These are phyloP conservation scores for Priceomyces fermenticarens DNA, from an alignment of 805 yeast genomes.

Conservation along the genomic window DNA sequence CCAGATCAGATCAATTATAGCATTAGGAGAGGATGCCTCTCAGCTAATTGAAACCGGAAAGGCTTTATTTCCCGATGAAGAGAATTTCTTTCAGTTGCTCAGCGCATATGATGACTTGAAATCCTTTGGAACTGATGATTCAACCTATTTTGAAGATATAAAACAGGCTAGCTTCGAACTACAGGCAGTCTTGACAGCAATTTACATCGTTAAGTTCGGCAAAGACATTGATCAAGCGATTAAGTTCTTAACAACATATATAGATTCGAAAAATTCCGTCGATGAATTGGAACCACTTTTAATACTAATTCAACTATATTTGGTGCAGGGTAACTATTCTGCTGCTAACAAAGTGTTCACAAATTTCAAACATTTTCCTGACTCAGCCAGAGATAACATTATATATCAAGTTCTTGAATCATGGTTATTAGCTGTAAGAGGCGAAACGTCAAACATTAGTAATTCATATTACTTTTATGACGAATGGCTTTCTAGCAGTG, in stretches of 20 bases:
- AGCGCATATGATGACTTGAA: slow-evolving; percentile 43
- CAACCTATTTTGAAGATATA: slow-evolving; percentile 41
- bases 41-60: slow-evolving; percentile 35
- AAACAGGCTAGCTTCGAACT: slow-evolving; percentile 31
- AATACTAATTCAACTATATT: slow-evolving; percentile 38
- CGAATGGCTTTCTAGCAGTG: slow-evolving; percentile 59
- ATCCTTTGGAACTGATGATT: slow-evolving; percentile 41
- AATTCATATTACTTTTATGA: slow-evolving; percentile 64
- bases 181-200: slow-evolving; percentile 40
- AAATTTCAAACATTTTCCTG: slow-evolving; percentile 32
- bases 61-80: slow-evolving; percentile 30
- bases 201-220: slow-evolving; percentile 34
- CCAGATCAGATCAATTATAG: slow-evolving; percentile 39
- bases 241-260: slow-evolving; percentile 24
- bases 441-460: slow-evolving; percentile 39
- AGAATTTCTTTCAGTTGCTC: slow-evolving; percentile 32
- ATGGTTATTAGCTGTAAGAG: slow-evolving; percentile 46
- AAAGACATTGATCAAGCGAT: slow-evolving; percentile 39
- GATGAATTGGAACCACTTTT: slow-evolving; percentile 41
- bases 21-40: slow-evolving; percentile 38
- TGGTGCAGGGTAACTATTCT: slow-evolving; percentile 33
- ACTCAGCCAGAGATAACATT: slow-evolving; percentile 55
- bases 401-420: slow-evolving; percentile 78
- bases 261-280: slow-evolving; percentile 17
- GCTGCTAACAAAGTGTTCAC: slow-evolving; percentile 32